phyloP scores from a whole-genome alignment of 805 yeast species.

The Hanseniaspora osmophila region DNA sequence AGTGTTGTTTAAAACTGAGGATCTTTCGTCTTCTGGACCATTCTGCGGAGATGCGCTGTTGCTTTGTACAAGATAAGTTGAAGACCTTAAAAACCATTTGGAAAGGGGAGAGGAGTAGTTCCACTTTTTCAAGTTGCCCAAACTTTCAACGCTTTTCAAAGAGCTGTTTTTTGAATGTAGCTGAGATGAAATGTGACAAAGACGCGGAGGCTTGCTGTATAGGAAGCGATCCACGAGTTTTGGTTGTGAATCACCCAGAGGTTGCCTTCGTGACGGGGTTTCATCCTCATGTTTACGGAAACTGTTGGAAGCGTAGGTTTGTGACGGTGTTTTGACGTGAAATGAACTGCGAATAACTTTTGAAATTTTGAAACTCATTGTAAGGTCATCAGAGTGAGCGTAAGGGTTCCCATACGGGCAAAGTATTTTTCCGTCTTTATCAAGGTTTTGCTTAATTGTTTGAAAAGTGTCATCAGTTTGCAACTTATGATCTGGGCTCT shows the following conservation, averaged over 20 bases:
- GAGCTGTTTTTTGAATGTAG: conserved; percentile 6
- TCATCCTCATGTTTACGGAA: not conserved
- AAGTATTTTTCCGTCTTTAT: no score
- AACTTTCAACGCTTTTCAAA: not conserved
- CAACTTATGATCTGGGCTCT: no score
- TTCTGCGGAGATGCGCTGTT: not conserved
- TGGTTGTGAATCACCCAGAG: not conserved
- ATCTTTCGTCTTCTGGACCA: conserved; percentile 11
- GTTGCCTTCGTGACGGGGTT: no score
- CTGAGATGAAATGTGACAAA: conserved; percentile 13
- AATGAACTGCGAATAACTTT: not conserved
- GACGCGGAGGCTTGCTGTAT: conserved; percentile 17
- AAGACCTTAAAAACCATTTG: conserved; percentile 20
- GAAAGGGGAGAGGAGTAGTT: conserved; percentile 22
- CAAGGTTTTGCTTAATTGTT: no score
- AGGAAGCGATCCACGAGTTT: conserved; percentile 10
- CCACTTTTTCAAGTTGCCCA: conserved; percentile 10
- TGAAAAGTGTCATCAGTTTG: no score
- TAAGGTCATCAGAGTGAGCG: no score
- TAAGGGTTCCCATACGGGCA: no score
- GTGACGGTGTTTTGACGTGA: not conserved
- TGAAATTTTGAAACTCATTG: no score
- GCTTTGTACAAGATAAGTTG: conserved; percentile 13
- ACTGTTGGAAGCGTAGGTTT: not conserved
- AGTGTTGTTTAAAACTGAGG: conserved; percentile 12